Conservation (phyloP, 2,329 filamentous ascomycete species). For the Didymella pomorum region DNA sequence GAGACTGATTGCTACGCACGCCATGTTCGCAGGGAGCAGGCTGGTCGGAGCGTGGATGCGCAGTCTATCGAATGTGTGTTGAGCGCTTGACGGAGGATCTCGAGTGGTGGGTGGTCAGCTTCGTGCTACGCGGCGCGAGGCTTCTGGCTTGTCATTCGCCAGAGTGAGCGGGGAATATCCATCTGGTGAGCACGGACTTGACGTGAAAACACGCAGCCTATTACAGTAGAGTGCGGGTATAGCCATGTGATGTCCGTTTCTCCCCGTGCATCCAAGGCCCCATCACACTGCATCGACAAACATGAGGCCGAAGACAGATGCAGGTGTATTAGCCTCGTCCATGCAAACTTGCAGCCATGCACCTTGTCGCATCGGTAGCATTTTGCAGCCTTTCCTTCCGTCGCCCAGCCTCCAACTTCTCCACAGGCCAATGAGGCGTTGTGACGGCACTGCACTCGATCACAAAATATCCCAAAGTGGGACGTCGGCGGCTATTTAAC, state of each 20-base stretch:
- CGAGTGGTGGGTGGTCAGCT: conserved; percentile 44
- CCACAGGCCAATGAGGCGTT: conserved; percentile 9
- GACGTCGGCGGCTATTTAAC: conserved; percentile 46
- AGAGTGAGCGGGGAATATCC: conserved; percentile 33
- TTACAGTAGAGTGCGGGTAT: conserved; percentile 14
- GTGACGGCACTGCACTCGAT: conserved; percentile 14
- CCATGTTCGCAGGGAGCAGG: conserved; percentile 42
- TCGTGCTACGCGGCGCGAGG: conserved; percentile 38
- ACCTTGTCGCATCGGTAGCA: conserved; percentile 39
- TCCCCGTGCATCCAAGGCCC: conserved; percentile 36
- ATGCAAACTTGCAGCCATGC: conserved; percentile 22
- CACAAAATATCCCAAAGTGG: conserved; percentile 44
- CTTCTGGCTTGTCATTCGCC: conserved; percentile 34
- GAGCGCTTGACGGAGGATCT: conserved; percentile 46
- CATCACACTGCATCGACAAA: conserved; percentile 46
- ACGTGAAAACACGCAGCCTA: conserved; percentile 44
- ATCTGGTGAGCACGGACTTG: conserved; percentile 32
- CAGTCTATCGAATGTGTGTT: conserved; percentile 47
- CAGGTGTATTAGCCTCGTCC: conserved; percentile 22
- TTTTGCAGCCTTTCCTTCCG: conserved; percentile 45
- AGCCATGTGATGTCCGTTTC: conserved; percentile 42
- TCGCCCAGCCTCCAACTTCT: conserved; percentile 34
- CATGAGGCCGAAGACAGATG: conserved; percentile 22
- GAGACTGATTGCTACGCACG: conserved; percentile 43
- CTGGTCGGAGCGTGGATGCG: conserved; percentile 39